Base-by-base conservation (phyloP, 2,329 filamentous ascomycete genomes). In the Incumbomyces lentus region DNA sequence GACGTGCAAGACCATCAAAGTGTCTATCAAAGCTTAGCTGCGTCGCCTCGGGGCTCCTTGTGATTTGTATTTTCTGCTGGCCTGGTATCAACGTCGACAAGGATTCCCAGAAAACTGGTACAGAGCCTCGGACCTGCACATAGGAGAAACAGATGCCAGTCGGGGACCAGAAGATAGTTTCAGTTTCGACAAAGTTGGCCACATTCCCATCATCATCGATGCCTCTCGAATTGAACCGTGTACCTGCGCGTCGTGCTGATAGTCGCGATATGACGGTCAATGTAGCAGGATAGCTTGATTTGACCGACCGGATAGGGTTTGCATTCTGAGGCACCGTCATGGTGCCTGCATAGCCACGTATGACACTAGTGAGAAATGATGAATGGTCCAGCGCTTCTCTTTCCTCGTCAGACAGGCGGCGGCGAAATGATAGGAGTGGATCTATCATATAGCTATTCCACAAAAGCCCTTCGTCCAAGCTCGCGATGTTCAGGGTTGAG, bases 361-460 rank as follows among this genome's bases (percentile, higher is more conserved):
- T 95, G 8, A 90, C 90, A 55, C 86, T 95, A 0, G 89, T 98
- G 49, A 98, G 68, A 45, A 96, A 88, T 34, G 84, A 78, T 16
- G 88, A 95, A 2, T 76, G 73, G 68, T 98, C 92, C n/a, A 98
- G 74, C 3, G 80, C 81, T 50, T 79, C 75, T 55, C 82, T 83
- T 56, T 95, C 87, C 45, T 78, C 75, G 5, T 78, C 76, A 50
- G 86, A 76, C 39, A 98, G 73, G 14, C 86, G 78, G 26, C 84
- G 88, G 36, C 92, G 81, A 62, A 98, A 96, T 62, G 88, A 78
- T 26, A 95, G 82, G 45, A 98, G 73, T 4, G 92, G 89, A 53
- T 84, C 82, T 58, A 98, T 95, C 88, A 98, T 95, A 67, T 93
- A 95, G 2, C 87, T 93, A 61, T 98, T 98, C 92, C 92, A 98